Base-by-base conservation (phyloP, 108 stramenopile species). In the Cylindrotheca closterium region DNA sequence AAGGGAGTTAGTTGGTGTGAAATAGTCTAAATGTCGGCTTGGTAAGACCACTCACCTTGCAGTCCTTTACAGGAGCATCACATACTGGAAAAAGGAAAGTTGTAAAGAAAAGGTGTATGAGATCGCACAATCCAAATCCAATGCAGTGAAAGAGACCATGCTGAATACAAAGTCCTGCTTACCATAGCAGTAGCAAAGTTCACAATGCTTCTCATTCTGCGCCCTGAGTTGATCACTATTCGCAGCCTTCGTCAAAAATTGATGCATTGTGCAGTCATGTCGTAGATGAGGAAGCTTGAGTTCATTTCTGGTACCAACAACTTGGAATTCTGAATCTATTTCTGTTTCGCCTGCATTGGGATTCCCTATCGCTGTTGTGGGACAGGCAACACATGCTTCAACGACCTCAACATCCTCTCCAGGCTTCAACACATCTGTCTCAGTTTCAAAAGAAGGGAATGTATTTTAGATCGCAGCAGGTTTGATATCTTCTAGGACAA, bases 181-280 rank as follows among this genome's bases (percentile, higher is more conserved):
- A 42, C 37, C 70, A 53, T 66, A 77, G 55, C 77, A 78, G 59
- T 70, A 78, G 55, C 77, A 78, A 25, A 73, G 47, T 32, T 73
- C 72, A 42, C 77, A 78, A 1, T 37, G 37, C 23, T 70, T 34
- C 10, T 34, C 15, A 45, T 75, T 74, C 30, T 3, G 1, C 2
- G 57, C 21, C 18, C 31, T 3, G 18, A 3, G 18, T 2, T 32
- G 18, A 2, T 29, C 4, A 17, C 34, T 19, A 34, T 31, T 15
- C 5, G 19, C 3, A 32, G 47, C 53, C 10, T 63, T 54, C 10
- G 8, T 15, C 28, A 58, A 30, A 51, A 79, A 79, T 10, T 31
- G 47, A 55, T 27, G 47, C 21, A 57, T 17, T 24, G 78, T 74
- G 55, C 78, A 79, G 52, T 74, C 49, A 17, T 65, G 64, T 29